Base-by-base conservation (phyloP, 116 monocot species). In the Posidonia oceanica region DNA sequence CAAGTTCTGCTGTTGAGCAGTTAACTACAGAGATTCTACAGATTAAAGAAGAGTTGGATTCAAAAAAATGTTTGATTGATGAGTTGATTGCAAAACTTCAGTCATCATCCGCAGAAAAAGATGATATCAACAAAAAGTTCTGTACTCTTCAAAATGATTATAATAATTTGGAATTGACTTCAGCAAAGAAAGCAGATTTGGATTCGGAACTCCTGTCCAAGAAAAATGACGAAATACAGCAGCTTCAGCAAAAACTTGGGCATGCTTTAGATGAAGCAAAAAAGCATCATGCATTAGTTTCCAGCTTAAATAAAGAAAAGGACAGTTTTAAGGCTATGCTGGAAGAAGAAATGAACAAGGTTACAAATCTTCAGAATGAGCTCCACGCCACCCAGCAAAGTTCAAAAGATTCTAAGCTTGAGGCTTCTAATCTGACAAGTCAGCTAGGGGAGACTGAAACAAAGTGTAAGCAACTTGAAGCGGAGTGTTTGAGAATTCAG, bases 271-370 rank as follows among this genome's bases (percentile, higher is more conserved):
- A 17, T 36, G 84, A 86, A 70, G 67, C 64, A 52, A 66, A 65
- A 40, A 68, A 67, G 59, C 77, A 75, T 21, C 69, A 70, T 16
- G 62, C 58, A 58, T 74, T 70, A 51, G 71, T 83, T 42, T 38
- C 70, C n/a, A 81, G 70, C 41, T 71, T 95, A 70, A 77, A 71
- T 41, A 84, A 63, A 73, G 91, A 91, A 79, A 80, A 77, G 69
- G 89, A 96, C 73, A 74, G 67, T 18, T 22, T 75, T 21, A 78
- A 69, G 60, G 44, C 44, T 37, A 64, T 64, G 70, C 61, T 89
- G 20, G 79, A 87, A 66, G 74, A 73, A 75, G 87, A 88, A 77
- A 54, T 52, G 4, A 74, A 66, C 11, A 73, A 44, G 40, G 66
- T 71, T 42, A 73, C 75, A 64, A 71, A 60, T 58, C 72, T 91